These are phyloP conservation scores for Tetrahymena borealis DNA, from an alignment of 73 alveolate species.

Conservation along the genomic window DNA sequence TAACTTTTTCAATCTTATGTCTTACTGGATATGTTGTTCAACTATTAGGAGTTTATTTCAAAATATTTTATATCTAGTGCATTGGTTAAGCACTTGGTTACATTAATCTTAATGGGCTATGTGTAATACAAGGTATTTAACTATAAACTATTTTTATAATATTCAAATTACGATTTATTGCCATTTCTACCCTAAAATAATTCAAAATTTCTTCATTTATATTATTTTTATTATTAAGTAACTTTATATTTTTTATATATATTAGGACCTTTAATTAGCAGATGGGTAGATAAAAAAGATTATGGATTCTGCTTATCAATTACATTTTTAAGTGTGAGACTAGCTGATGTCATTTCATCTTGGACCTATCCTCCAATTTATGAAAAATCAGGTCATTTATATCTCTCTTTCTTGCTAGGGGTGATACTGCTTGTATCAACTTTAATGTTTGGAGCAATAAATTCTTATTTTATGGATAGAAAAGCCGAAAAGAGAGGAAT, in stretches of 20 bases:
- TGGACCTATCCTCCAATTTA: slow-evolving; percentile 1
- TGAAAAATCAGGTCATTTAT: neutral
- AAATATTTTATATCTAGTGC: neutral
- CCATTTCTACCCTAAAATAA: too few relatives aligned
- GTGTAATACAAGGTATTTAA: neutral
- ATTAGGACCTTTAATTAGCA: neutral
- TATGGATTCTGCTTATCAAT: neutral
- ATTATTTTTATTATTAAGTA: too few relatives aligned
- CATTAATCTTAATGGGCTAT: neutral
- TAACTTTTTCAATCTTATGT: neutral
- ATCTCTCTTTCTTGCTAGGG: neutral
- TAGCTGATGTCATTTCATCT: neutral
- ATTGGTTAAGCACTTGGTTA: neutral
- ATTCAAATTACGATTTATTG: too few relatives aligned
- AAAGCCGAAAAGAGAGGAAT: neutral
- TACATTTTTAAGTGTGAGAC: neutral
- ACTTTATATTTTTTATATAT: neutral
- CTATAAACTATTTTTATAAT: too few relatives aligned
- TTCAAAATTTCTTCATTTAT: too few relatives aligned
- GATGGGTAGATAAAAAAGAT: neutral
- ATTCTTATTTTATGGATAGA: neutral
- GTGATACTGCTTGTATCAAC: neutral
- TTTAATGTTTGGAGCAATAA: neutral
- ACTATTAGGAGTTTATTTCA: neutral
- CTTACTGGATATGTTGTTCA: neutral